phyloP scores from a whole-genome alignment of 176 grass and related monocot genomes.

The sorghum (Sorghum bicolor) region Sorghum_bicolor_NCBIv3 NC_012877.2:61326001-61326500 shows the following conservation, averaged over 20 bases:
- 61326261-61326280: background rate
- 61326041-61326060: conserved; percentile 49
- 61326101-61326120: background rate
- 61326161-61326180: background rate
- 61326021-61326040: conserved; percentile 90
- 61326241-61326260: background rate
- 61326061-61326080: background rate
- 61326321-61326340: conserved; percentile 83
- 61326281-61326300: background rate
- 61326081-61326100: background rate
- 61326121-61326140: background rate
- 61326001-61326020: conserved; percentile 67
- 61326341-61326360: conserved; percentile 97
- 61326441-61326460: background rate
- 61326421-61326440: conserved; percentile 93
- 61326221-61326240: background rate
- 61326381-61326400: conserved; percentile 60
- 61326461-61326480: background rate
- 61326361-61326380: conserved; percentile 87
- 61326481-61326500: background rate
- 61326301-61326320: too few relatives aligned
- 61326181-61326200: background rate
- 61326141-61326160: background rate
- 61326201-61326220: background rate
- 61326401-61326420: conserved; percentile 85